Evolutionary conservation across 2,329 filamentous ascomycete species (phyloP).

Genomic region (Pseudogymnoascus sp.): DNA sequence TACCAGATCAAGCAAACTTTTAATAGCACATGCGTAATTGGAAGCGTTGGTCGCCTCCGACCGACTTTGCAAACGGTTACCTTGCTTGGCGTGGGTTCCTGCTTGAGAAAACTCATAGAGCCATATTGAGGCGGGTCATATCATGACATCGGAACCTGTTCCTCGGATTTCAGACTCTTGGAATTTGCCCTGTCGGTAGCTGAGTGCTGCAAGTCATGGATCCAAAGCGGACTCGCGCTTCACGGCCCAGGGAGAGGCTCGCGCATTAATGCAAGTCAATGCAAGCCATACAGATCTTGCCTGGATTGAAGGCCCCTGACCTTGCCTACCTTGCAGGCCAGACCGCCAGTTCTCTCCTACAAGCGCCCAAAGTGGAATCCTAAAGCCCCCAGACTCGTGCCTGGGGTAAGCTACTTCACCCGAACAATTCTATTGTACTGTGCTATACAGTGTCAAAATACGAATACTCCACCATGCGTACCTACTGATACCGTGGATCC

Average conservation of each 20-base stretch:
- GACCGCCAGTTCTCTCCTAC: constrained; percentile 29
- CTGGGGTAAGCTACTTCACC: background rate
- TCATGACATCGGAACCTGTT: background rate
- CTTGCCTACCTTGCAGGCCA: constrained; percentile 21
- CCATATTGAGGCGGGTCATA: background rate
- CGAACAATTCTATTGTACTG: background rate
- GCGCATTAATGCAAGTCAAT: constrained; percentile 8
- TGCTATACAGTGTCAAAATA: background rate
- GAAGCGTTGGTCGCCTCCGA: background rate
- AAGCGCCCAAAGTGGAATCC: constrained; percentile 2
- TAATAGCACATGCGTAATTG: background rate
- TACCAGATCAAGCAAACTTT: constrained; percentile 6
- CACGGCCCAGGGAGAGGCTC: background rate
- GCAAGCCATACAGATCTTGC: constrained; percentile 8
- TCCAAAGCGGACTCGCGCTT: background rate
- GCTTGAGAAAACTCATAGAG: background rate
- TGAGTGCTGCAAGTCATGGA: background rate
- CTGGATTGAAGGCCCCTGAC: constrained; percentile 20
- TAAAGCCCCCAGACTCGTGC: background rate
- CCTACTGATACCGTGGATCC: background rate
- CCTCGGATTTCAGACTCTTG: background rate
- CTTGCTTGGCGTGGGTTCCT: constrained; percentile 8
- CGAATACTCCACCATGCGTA: background rate
- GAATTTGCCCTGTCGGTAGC: background rate
- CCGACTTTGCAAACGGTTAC: constrained; percentile 6